Base-by-base conservation (phyloP, 2,329 filamentous ascomycete species). In the Ceratocystis diversiconidia region DNA sequence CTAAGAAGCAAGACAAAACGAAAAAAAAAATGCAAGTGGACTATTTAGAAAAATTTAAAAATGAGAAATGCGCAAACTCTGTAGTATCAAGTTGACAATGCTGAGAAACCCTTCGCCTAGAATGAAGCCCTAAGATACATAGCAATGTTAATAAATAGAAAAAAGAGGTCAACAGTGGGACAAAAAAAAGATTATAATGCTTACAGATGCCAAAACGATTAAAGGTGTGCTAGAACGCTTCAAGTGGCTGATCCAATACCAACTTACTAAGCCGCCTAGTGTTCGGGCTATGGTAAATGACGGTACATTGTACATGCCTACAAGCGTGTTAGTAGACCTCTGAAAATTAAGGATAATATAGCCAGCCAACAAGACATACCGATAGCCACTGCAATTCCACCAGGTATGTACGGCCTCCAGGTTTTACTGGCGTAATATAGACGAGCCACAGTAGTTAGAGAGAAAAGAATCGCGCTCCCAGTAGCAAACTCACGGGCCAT, bases 291-390 rank as follows among this genome's bases (percentile, higher is more conserved):
- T 78, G 0, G 94, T 99, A 73, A 99, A 99, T 0, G 90, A 95
- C 0, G 94, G 94, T 0, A 92, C 90, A 71, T 97, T 99, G 76
- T 97, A 99, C 85, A 99, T 99, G 61, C 94, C 88, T 87, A 70
- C 19, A 57, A 62, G 57, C 8, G 22, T 52, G 12, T 48, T 60
- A 41, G 30, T 22, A 1, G 30, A 41, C 4, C 10, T 19, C 1
- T n/a, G 48, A 19, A n/a, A 36, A 8, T 7, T 5, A 59, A 36
- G 28, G 17, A n/a, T n/a, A 32, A 4, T n/a, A 1, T 5, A 30
- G n/a, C 10, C 7, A 30, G n/a, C 10, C 7, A 10, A 17, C 30
- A 67, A 57, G 30, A 62, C 74, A 74, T 75, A 87, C 87, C 92
- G 71, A 96, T 90, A 48, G 94, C 94, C 22, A 99, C 92, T 2